A percentile compares a stretch with the other conserved stretches of the same genome.
Conservation (phyloP, 331 rosid species). For the Dryas integrifolia region DNA sequence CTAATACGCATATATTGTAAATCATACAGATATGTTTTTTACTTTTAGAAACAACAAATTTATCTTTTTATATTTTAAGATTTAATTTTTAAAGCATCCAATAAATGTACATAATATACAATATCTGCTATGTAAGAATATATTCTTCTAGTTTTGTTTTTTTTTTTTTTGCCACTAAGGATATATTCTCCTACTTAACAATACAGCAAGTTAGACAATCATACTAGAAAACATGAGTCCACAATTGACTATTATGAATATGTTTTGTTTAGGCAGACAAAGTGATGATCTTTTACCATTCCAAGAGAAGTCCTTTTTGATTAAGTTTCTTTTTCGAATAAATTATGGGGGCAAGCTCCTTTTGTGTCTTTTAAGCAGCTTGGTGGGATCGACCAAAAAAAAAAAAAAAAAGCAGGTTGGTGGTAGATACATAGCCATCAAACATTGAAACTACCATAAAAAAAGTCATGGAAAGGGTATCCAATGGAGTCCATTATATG, state of each 20-base stretch:
- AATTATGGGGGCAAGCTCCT: slow-evolving; percentile 31
- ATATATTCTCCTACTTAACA: too few relatives aligned
- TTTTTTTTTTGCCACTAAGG: too few relatives aligned
- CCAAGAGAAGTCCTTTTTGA: slow-evolving; percentile 39
- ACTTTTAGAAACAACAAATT: too few relatives aligned
- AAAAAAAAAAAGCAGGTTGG: neutral
- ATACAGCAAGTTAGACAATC: too few relatives aligned
- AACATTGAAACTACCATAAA: slow-evolving; percentile 20
- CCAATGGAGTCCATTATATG: slow-evolving; percentile 42
- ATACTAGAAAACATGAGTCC: slow-evolving; percentile 20
- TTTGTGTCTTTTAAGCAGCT: slow-evolving; percentile 33
- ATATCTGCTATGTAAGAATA: too few relatives aligned
- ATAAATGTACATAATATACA: too few relatives aligned
- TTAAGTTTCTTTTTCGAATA: slow-evolving; percentile 13
- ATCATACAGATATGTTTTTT: too few relatives aligned
- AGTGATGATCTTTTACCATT: slow-evolving; percentile 55
- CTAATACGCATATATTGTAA: too few relatives aligned
- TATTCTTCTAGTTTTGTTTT: too few relatives aligned
- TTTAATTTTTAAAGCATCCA: too few relatives aligned
- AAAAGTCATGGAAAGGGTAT: slow-evolving; percentile 32
- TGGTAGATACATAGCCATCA: slow-evolving; percentile 20
- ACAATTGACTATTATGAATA: slow-evolving; percentile 40
- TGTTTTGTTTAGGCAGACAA: slow-evolving; percentile 47
- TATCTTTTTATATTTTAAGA: too few relatives aligned
- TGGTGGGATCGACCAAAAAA: neutral